Base-by-base conservation (phyloP, 805 yeast genomes). In the Scheffersomyces spartinae region DNA sequence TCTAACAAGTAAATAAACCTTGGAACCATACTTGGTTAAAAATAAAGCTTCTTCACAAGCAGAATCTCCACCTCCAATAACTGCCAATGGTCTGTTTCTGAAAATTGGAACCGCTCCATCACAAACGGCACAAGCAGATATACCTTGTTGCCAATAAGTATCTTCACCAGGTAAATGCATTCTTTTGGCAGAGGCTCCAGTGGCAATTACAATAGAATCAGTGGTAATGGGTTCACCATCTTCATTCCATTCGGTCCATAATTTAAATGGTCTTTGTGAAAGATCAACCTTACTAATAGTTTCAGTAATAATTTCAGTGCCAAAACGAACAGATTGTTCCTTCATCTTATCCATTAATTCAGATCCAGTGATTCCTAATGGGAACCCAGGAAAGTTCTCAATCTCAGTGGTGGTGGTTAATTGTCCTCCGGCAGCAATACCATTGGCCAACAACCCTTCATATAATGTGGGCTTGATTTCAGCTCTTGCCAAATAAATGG, bases 61-160 rank as follows among this genome's bases (percentile, higher is more conserved):
- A 40, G 96, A 85, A 60, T 91, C 99, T 55, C 99, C 99, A 40
- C 99, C 99, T 33, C 99, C 99, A 40, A 91, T 66, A 30, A 91
- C 99, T 14, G 95, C 97, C 52, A 91, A 71, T 20, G 98, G 97
- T 61, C 85, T 81, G 68, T 91, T 81, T 69, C 97, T 82, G 68
- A 91, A 91, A 43, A 91, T 86, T 43, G 99, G 99, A 25, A 91
- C 94, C 17, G 99, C 99, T 59, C 99, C 99, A 53, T 91, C 99
- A 64, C 99, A 91, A 35, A 91, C 98, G 20, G 99, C 99, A 68
- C 99, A 91, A 10, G 99, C 99, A 41, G 95, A 82, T 40, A 91
- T 91, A 56, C 99, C 99, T 54, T 79, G 80, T 67, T 91, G 99
- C 99, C 99, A 91, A 72, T 91, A 91, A 18, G 71, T 69, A 40